Conservation (phyloP, 441 rosid species). For the Brassica balearica region DNA sequence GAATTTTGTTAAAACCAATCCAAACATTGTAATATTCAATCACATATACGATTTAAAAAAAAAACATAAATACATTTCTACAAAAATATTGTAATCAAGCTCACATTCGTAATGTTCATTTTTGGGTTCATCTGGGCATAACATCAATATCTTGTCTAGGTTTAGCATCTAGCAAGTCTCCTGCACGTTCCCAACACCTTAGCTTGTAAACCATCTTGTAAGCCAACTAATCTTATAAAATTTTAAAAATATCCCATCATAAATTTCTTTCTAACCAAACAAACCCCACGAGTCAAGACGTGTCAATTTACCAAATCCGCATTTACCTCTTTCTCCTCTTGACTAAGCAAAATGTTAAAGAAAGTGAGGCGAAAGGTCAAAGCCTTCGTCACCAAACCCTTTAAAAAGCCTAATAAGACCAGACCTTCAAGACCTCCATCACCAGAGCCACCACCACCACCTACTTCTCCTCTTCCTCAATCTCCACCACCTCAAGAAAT, state of each 20-base stretch:
- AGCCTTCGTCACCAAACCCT: constrained; percentile 52
- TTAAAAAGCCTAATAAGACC: constrained; percentile 46
- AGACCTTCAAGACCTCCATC: constrained; percentile 38
- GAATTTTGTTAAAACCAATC: neutral
- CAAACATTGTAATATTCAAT: constrained; percentile 1
- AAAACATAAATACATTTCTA: neutral
- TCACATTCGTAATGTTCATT: neutral
- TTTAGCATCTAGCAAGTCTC: constrained; percentile 39
- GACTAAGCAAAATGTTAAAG: constrained; percentile 51
- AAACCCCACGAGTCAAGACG: neutral
- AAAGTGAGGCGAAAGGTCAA: constrained; percentile 51
- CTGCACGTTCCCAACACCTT: constrained; percentile 35
- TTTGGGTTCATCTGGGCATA: neutral
- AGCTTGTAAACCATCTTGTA: constrained; percentile 9
- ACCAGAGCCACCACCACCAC: constrained; percentile 26
- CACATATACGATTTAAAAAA: neutral
- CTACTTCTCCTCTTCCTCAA: constrained; percentile 27
- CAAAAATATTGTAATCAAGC: neutral
- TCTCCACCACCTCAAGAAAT: constrained; percentile 41
- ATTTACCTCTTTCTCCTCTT: constrained; percentile 22
- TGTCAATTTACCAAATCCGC: constrained; percentile 15
- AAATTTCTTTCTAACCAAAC: constrained; percentile 15
- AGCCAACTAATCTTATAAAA: constrained; percentile 10
- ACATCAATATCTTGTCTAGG: neutral
- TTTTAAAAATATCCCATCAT: neutral